These are phyloP conservation scores for Aspergillus latus DNA, from an alignment of 2,329 filamentous ascomycete genomes.

Conservation along the genomic window DNA sequence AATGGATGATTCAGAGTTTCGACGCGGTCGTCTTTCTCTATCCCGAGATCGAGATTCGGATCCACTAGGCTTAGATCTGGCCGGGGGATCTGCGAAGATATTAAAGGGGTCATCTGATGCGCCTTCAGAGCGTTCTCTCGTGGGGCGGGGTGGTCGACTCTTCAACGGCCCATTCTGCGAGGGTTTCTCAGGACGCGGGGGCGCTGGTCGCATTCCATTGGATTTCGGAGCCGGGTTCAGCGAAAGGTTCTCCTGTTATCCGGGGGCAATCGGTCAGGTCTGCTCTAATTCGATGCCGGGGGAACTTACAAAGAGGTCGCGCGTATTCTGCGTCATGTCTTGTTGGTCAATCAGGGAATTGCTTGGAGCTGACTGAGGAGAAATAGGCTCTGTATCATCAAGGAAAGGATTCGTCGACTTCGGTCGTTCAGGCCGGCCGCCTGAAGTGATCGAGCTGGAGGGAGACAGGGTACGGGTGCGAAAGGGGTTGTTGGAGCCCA, in stretches of 20 bases:
- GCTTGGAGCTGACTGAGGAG: slow-evolving; percentile 38
- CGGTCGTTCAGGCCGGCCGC: slow-evolving; percentile 45
- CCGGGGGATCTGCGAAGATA: slow-evolving; percentile 49
- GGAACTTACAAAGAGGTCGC: slow-evolving; percentile 61
- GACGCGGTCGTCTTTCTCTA: slow-evolving; percentile 49
- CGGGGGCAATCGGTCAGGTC: slow-evolving; percentile 1
- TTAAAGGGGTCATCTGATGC: slow-evolving; percentile 42
- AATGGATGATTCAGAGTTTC: slow-evolving; percentile 65
- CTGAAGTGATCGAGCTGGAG: slow-evolving; percentile 29
- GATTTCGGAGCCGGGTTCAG: slow-evolving; percentile 35
- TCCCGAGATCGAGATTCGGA: slow-evolving; percentile 29
- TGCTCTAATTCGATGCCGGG: slow-evolving; percentile 4
- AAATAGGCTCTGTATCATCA: slow-evolving; percentile 45
- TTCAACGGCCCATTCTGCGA: slow-evolving; percentile 23
- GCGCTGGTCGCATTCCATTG: slow-evolving; percentile 38
- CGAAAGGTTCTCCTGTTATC: slow-evolving; percentile 40
- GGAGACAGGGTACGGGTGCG: slow-evolving; percentile 48
- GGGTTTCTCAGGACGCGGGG: slow-evolving; percentile 36
- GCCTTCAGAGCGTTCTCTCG: slow-evolving; percentile 27
- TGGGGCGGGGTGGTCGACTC: slow-evolving; percentile 27
- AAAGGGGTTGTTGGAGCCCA: slow-evolving; percentile 53
- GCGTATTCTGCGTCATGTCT: slow-evolving; percentile 49
- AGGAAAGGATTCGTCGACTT: slow-evolving; percentile 64
- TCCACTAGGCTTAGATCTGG: slow-evolving; percentile 24
- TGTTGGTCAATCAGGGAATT: slow-evolving; percentile 37